Conservation (phyloP, 1,284 basidiomycete genomes). For the Ganoderma lingzhi region DNA sequence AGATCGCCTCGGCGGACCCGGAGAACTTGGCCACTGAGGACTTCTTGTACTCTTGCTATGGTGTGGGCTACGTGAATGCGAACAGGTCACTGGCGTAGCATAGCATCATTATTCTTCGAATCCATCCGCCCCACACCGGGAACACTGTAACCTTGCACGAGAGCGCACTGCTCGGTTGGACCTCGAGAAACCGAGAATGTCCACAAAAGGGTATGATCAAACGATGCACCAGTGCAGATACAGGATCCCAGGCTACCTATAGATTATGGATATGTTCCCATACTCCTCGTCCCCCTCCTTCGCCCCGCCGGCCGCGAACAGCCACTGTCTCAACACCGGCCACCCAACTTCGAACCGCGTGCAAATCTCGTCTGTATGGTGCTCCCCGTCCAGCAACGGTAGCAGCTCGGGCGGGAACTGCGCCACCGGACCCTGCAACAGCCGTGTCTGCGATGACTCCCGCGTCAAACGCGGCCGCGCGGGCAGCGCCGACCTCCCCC, state of each 20-base stretch:
- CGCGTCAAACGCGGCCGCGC: slow-evolving; percentile 55
- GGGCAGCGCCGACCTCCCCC: slow-evolving; percentile 32
- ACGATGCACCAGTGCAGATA: background rate
- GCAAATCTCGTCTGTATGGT: slow-evolving; percentile 92
- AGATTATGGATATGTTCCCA: slow-evolving; percentile 60
- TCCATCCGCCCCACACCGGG: background rate
- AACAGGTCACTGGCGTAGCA: slow-evolving; percentile 74
- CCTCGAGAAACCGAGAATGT: background rate
- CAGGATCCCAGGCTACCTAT: slow-evolving; percentile 40
- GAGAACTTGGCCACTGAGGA: slow-evolving; percentile 58
- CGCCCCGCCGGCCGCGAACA: slow-evolving; percentile 70
- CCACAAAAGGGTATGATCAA: background rate
- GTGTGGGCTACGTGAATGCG: slow-evolving; percentile 79
- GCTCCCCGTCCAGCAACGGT: slow-evolving; percentile 82
- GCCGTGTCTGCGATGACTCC: slow-evolving; percentile 50
- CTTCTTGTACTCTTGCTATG: slow-evolving; percentile 81
- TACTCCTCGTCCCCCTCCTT: slow-evolving; percentile 53
- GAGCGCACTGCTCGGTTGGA: background rate
- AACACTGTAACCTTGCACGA: background rate
- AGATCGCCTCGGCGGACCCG: slow-evolving; percentile 55
- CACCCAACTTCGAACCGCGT: slow-evolving; percentile 86
- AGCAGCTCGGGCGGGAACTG: slow-evolving; percentile 66
- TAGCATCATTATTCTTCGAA: slow-evolving; percentile 41
- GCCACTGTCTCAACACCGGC: slow-evolving; percentile 82
- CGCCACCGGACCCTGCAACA: slow-evolving; percentile 36